Evolutionary conservation across 306 rosid species (phyloP), one percentile per base, ranked within the genome.

Genomic region (Vigna unguiculata): DNA sequence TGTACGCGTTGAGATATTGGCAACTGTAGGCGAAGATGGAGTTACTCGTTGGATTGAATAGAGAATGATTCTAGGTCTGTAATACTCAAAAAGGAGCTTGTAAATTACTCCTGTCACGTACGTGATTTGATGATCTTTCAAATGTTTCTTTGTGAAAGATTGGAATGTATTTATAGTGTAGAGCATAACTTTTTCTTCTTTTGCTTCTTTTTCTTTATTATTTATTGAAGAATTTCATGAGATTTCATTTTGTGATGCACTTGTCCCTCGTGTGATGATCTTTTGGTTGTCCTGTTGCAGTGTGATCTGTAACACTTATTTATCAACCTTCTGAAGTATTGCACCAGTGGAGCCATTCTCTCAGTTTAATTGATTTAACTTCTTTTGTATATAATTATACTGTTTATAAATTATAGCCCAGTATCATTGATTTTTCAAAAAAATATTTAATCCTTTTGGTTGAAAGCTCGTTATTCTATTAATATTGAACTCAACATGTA

Each of bases 11-110:
- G 99, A 91, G 89, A 83, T 96, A 69, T 87, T 96, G 77, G 99
- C 99, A 47, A 78, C 91, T 9, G 86, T 78, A 16, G 93, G 93
- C 12, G 98, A 91, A 76, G 96, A 90, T 34, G 99, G 99, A 64
- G 85, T 96, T 40, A 92, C 98, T 49, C 98, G 99, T 80, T 96
- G 99, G 99, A 83, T 92, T 69, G 93, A 91, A 77, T 91, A 85
- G 87, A 85, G 87, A 85, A 25, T 64, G 71, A 38, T 59, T 81
- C 68, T 82, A 71, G 84, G 82, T 78, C 59, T 87, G 90, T 82
- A 71, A 78, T 30, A 63, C 63, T 85, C 64, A 40, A 47, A 86
- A 79, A 74, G 76, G 77, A 83, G 83, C 71, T 79, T 80, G 90
- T 90, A 85, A 74, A 85, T 80, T 75, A 49, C 84, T 70, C 32